Evolutionary conservation across 2,329 filamentous ascomycete species (phyloP).

Genomic region (Claviceps paspali): DNA sequence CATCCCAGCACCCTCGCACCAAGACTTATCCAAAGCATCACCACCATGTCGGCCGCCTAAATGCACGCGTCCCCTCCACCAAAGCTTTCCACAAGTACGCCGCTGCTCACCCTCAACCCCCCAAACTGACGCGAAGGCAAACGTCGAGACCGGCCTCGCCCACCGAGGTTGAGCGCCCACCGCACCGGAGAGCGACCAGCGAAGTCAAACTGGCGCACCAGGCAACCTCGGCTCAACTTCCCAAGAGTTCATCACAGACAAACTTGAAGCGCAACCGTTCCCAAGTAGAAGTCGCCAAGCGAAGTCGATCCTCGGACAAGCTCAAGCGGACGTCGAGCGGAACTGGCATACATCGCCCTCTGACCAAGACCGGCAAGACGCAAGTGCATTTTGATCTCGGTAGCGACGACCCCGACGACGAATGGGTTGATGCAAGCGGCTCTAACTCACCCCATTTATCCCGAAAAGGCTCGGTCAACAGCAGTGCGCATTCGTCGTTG

Average conservation of each 20-base stretch:
- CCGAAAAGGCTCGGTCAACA: conserved; percentile 31
- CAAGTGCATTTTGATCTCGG: conserved; percentile 52
- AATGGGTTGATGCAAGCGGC: conserved; percentile 52
- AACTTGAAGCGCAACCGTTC: conserved; percentile 47
- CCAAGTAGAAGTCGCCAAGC: conserved; percentile 38
- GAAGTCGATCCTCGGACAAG: conserved; percentile 33
- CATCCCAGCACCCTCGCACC: conserved; percentile 15
- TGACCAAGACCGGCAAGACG: conserved; percentile 25
- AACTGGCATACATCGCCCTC: conserved; percentile 27
- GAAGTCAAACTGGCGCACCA: conserved; percentile 35
- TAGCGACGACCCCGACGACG: conserved; percentile 33
- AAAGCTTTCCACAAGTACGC: conserved; percentile 31
- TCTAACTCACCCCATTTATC: conserved; percentile 43
- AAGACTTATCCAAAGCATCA: conserved; percentile 17
- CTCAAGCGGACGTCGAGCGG: conserved; percentile 39
- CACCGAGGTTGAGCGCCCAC: conserved; percentile 13
- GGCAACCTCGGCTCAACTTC: conserved; percentile 27
- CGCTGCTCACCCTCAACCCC: conserved; percentile 10
- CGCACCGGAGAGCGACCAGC: conserved; percentile 33
- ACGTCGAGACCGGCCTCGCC: conserved; percentile 29
- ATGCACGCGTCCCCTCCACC: conserved; percentile 36
- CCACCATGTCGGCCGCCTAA: conserved; percentile 28
- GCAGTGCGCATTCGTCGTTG: conserved; percentile 32
- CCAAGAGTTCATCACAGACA: conserved; percentile 38
- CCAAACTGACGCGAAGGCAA: conserved; percentile 28